A percentile compares a stretch with the other conserved stretches of the same genome.
Evolutionary conservation across 140 eudicot species (phyloP).

Genomic region (Stevia rebaudiana): DNA sequence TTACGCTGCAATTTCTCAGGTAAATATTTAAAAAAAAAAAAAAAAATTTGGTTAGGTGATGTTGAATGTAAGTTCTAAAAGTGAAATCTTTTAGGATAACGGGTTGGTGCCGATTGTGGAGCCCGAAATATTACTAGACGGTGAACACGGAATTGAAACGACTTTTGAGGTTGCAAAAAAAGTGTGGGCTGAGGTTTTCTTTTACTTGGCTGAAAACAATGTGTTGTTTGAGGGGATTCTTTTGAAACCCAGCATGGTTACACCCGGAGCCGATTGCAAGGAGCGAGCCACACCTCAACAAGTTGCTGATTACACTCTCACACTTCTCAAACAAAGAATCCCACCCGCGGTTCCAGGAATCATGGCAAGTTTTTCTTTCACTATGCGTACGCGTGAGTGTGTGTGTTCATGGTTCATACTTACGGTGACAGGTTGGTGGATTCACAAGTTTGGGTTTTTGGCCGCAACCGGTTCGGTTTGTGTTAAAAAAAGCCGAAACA

Average conservation of each 20-base stretch:
- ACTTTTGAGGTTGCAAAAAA: conserved; percentile 75
- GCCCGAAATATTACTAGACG: conserved; percentile 84
- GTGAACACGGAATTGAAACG: conserved; percentile 83
- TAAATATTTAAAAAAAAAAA: background rate
- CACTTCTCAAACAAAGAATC: conserved; percentile 64
- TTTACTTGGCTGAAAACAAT: conserved; percentile 79
- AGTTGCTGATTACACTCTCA: conserved; percentile 82
- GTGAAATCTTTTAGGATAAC: conserved; percentile 54
- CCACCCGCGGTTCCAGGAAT: conserved; percentile 98
- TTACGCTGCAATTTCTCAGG: conserved; percentile 87
- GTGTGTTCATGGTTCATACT: background rate
- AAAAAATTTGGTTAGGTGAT: background rate
- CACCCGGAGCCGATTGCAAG: conserved; percentile 87
- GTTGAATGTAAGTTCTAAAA: background rate
- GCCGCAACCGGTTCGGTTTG: too few relatives aligned
- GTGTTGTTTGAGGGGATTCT: conserved; percentile 83
- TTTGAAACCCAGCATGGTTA: conserved; percentile 95
- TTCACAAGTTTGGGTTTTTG: too few relatives aligned
- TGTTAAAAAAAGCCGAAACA: too few relatives aligned
- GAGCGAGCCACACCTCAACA: conserved; percentile 71
- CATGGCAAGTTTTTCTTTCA: conserved; percentile 53
- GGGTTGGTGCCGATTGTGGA: conserved; percentile 95
- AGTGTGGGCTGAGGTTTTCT: conserved; percentile 94
- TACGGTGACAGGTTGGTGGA: too few relatives aligned
- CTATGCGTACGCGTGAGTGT: background rate